A percentile compares a stretch with the other conserved stretches of the same genome.
Evolutionary conservation across 2,329 filamentous ascomycete species (phyloP).

Genomic region (Aspergillus aculeatus): DNA sequence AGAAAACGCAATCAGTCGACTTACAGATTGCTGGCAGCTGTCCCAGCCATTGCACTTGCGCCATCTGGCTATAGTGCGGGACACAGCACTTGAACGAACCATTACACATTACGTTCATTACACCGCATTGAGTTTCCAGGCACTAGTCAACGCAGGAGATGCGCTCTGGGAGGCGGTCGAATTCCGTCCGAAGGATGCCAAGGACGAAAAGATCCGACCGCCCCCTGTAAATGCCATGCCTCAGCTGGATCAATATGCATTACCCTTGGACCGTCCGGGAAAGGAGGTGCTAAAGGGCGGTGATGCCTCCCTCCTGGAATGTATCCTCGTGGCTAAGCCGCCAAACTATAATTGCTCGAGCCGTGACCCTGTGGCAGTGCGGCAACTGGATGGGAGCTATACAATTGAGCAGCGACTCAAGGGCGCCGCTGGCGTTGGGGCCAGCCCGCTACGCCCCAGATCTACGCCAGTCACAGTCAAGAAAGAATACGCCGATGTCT

Average conservation of each 20-base stretch:
- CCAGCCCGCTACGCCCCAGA: conserved; percentile 15
- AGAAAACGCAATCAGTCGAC: conserved; percentile 52
- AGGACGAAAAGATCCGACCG: conserved; percentile 27
- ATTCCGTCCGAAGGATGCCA: conserved; percentile 32
- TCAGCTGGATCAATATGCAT: conserved; percentile 50
- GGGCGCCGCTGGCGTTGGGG: conserved; percentile 5
- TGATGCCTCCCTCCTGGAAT: conserved; percentile 44
- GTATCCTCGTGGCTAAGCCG: conserved; percentile 34
- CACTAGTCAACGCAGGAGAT: conserved; percentile 51
- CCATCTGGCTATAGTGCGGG: conserved; percentile 57
- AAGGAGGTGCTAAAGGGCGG: conserved; percentile 42
- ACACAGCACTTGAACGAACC: conserved; percentile 50
- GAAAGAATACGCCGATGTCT: conserved; percentile 9
- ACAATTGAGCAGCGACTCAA: neutral
- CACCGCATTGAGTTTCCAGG: conserved; percentile 52
- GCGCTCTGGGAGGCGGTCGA: conserved; percentile 56
- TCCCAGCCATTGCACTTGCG: conserved; percentile 59
- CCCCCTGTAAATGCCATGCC: conserved; percentile 33
- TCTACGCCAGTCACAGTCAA: conserved; percentile 19
- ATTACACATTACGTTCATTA: conserved; percentile 56
- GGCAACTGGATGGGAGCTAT: conserved; percentile 30
- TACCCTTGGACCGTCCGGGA: conserved; percentile 37
- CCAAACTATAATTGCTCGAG: conserved; percentile 34
- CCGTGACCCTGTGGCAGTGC: conserved; percentile 35
- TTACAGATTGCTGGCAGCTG: conserved; percentile 57